Evolutionary conservation across 306 rosid genomes (phyloP).

Genomic region (Geum urbanum): DNA sequence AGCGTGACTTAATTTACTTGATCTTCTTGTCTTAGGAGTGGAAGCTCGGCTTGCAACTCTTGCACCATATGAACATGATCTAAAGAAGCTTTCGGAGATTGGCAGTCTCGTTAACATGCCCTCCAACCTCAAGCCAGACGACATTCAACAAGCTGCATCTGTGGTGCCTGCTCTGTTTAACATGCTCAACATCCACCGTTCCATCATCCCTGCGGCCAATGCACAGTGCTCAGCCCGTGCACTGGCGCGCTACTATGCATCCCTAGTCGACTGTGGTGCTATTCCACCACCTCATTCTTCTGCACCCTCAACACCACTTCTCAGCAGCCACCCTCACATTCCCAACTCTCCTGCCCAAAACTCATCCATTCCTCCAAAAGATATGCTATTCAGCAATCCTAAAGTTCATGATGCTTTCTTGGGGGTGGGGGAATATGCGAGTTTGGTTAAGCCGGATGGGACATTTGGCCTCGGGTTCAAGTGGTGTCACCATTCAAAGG

Average conservation of each 20-base stretch:
- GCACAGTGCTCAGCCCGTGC: conserved; percentile 96
- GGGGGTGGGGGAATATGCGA: conserved; percentile 59
- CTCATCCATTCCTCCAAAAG: conserved; percentile 20
- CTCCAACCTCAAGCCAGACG: conserved; percentile 63
- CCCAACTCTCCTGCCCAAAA: conserved; percentile 51
- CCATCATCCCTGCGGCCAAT: conserved; percentile 88
- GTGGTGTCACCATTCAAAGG: conserved; percentile 44
- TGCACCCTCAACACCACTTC: conserved; percentile 57
- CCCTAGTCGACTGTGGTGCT: conserved; percentile 71
- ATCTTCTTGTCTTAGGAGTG: conserved; percentile 51
- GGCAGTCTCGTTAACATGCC: conserved; percentile 54
- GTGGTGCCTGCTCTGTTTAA: conserved; percentile 57
- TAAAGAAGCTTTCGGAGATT: conserved; percentile 48
- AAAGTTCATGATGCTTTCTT: conserved; percentile 69
- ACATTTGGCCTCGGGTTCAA: conserved; percentile 76
- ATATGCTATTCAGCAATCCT: conserved; percentile 53
- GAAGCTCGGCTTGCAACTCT: conserved; percentile 90
- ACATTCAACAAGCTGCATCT: conserved; percentile 44
- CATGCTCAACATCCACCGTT: conserved; percentile 66
- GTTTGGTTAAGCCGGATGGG: conserved; percentile 44
- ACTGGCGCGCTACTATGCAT: conserved; percentile 90
- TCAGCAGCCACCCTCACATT: conserved; percentile 83
- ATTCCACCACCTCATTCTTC: conserved; percentile 78
- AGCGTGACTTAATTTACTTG: neutral
- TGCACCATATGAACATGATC: conserved; percentile 51